phyloP scores from a whole-genome alignment of 2,329 filamentous ascomycete genomes.

The Nemania bipapillata region DNA sequence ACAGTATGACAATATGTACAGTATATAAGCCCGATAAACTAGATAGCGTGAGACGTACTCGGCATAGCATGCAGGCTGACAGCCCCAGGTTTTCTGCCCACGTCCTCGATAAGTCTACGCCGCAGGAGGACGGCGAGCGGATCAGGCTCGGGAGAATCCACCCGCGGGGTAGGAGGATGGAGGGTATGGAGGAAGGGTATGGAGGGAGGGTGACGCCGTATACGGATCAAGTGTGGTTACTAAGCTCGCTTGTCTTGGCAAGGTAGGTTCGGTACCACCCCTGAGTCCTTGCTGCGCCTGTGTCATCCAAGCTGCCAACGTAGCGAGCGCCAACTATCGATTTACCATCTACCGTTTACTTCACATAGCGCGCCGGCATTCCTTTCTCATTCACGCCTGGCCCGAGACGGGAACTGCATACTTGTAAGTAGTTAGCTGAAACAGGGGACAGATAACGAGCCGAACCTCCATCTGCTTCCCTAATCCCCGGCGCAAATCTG shows the following conservation, averaged over 20 bases:
- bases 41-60: not conserved
- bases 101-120: not conserved
- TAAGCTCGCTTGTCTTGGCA: not conserved
- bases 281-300: not conserved
- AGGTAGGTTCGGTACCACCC: not conserved
- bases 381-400: not conserved
- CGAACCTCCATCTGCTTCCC: not conserved
- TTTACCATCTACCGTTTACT: no score
- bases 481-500: not conserved
- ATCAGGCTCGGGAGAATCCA: not conserved
- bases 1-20: no score
- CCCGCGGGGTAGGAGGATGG: no score
- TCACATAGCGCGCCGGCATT: not conserved
- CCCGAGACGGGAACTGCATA: not conserved
- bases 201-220: not conserved
- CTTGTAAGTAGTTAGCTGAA: not conserved
- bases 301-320: not conserved
- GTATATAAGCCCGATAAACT: not conserved
- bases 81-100: not conserved
- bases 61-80: not conserved
- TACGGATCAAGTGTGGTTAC: not conserved
- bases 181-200: no score
- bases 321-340: not conserved
- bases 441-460: not conserved
- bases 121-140: not conserved